Conservation (phyloP, 2,329 filamentous ascomycete genomes). For the Alternaria triticimaculans region DNA sequence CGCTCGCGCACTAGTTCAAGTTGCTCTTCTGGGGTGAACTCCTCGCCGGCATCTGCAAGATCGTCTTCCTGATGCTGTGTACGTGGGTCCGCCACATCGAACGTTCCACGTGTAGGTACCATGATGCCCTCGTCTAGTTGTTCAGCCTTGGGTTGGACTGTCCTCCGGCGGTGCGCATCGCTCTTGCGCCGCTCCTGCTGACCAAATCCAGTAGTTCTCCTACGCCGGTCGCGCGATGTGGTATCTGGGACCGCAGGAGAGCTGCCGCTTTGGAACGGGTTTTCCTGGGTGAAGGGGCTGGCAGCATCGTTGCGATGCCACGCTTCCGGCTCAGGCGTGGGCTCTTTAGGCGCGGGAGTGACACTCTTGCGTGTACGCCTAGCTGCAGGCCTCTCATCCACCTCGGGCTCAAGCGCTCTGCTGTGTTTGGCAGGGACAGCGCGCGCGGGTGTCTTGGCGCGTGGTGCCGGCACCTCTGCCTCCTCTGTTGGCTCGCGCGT, state of each 20-base stretch:
- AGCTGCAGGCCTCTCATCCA: conserved; percentile 41
- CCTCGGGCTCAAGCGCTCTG: conserved; percentile 46
- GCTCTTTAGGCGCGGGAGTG: conserved; percentile 52
- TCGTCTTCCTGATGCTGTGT: conserved; percentile 50
- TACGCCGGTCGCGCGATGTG: conserved; percentile 54
- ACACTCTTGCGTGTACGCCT: conserved; percentile 49
- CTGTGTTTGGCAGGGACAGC: conserved; percentile 54
- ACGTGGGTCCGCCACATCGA: conserved; percentile 63
- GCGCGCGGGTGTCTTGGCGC: conserved; percentile 44
- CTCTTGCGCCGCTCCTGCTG: conserved; percentile 53
- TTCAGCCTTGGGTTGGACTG: conserved; percentile 50
- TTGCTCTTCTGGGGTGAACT: conserved; percentile 89
- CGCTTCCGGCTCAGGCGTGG: conserved; percentile 59
- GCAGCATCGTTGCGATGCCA: conserved; percentile 54
- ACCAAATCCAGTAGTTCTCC: conserved; percentile 58
- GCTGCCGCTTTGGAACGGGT: conserved; percentile 90
- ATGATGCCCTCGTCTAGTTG: conserved; percentile 61
- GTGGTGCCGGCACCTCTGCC: conserved; percentile 23
- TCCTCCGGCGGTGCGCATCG: conserved; percentile 52
- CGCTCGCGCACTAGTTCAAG: conserved; percentile 78
- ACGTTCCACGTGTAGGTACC: conserved; percentile 63
- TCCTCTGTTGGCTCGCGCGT: conserved; percentile 54
- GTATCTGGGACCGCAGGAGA: conserved; percentile 61
- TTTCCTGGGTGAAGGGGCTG: conserved; percentile 83
- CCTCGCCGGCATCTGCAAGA: conserved; percentile 75